phyloP scores from a whole-genome alignment of 2,329 filamentous ascomycete genomes.

The Paecilomyces dactylethromorphus region DNA sequence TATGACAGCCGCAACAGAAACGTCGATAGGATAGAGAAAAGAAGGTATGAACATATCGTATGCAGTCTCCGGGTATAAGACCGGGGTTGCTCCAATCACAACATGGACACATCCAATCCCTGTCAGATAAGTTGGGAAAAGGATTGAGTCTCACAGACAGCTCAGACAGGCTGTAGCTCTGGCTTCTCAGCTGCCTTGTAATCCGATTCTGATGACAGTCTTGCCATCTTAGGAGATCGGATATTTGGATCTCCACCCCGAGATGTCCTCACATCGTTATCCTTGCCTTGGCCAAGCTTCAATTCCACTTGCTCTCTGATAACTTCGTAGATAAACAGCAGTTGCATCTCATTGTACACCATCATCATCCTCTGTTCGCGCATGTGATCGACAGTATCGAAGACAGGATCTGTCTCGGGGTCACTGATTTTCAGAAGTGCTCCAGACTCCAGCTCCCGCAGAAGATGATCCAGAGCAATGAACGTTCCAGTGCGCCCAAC shows the following conservation, averaged over 20 bases:
- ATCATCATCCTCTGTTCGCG: slow-evolving; percentile 87
- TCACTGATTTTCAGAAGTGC: slow-evolving; percentile 48
- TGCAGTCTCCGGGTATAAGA: neutral
- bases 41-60: neutral
- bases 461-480: slow-evolving; percentile 87
- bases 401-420: slow-evolving; percentile 61
- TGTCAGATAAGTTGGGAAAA: slow-evolving; percentile 20
- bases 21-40: neutral
- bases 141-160: slow-evolving; percentile 11
- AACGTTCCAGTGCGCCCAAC: slow-evolving; percentile 94
- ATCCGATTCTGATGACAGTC: slow-evolving; percentile 21
- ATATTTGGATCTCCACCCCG: slow-evolving; percentile 16
- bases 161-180: slow-evolving; percentile 26
- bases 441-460: slow-evolving; percentile 73
- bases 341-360: slow-evolving; percentile 86
- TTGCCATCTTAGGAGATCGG: slow-evolving; percentile 30
- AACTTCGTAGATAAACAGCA: slow-evolving; percentile 81
- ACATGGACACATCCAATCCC: too few relatives aligned
- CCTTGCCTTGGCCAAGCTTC: slow-evolving; percentile 22
- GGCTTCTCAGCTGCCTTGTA: slow-evolving; percentile 27
- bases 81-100: slow-evolving; percentile 15
- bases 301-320: slow-evolving; percentile 52
- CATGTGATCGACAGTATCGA: slow-evolving; percentile 69
- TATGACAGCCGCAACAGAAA: neutral
- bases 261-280: neutral